Evolutionary conservation across 306 rosid genomes (phyloP), one percentile per base, ranked within the genome.

Genomic region (Chamaecrista fasciculata): DNA sequence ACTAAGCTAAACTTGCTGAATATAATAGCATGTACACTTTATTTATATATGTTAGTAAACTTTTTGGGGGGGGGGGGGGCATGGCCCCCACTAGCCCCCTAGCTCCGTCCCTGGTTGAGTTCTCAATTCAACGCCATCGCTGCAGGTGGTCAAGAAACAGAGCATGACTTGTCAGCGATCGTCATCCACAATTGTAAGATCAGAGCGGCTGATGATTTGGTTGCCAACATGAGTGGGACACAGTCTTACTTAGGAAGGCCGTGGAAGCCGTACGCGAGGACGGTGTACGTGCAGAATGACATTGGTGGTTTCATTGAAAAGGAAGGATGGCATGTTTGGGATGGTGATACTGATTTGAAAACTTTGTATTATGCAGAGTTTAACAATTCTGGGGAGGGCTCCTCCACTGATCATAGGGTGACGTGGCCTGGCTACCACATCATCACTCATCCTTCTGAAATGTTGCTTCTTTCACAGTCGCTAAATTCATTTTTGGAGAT

Each of bases 61-160:
- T n/a, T n/a, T n/a, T n/a, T n/a, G n/a, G n/a, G n/a, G n/a, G n/a
- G n/a, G n/a, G n/a, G n/a, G n/a, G n/a, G n/a, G n/a, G n/a, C n/a
- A n/a, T n/a, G n/a, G n/a, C n/a, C n/a, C n/a, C n/a, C n/a, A n/a
- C n/a, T n/a, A n/a, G n/a, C n/a, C n/a, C n/a, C n/a, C n/a, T n/a
- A n/a, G n/a, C n/a, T n/a, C n/a, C n/a, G n/a, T n/a, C n/a, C n/a
- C n/a, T n/a, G n/a, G 0, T 78, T 88, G 93, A 44, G 36, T 9
- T 78, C 78, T 11, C 97, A 91, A 57, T 91, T 86, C 90, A 91
- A 91, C 29, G 87, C 94, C 74, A 85, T 91, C 55, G 89, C 96
- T 0, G 97, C 97, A 0, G 96, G 86, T 29, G 93, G 96, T n/a
- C 69, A 91, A 58, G 73, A 83, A 5, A 89, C 86, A 31, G 89